phyloP scores from a whole-genome alignment of 306 rosid genomes.

The Alnus rubra region DNA sequence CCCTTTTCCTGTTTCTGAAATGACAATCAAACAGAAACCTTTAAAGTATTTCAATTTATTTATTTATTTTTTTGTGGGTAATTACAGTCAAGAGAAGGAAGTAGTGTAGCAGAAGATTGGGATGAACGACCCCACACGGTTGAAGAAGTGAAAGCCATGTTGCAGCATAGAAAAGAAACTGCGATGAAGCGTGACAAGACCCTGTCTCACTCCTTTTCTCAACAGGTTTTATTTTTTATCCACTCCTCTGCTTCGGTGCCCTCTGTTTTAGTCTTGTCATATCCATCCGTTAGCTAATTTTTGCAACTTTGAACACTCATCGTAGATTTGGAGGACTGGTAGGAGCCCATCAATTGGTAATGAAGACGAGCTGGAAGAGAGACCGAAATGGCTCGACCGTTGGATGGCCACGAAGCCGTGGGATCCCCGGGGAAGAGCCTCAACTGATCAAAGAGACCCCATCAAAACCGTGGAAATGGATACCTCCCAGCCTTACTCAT shows the following conservation, averaged over 20 bases:
- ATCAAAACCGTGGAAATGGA: slow-evolving; percentile 86
- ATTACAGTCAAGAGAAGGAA: slow-evolving; percentile 75
- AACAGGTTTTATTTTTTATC: slow-evolving; percentile 55
- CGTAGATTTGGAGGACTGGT: slow-evolving; percentile 65
- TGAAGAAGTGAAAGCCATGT: slow-evolving; percentile 94
- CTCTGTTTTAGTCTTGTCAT: slow-evolving; percentile 8
- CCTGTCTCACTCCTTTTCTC: slow-evolving; percentile 77
- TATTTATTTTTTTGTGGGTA: not conserved
- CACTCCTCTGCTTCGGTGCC: not conserved
- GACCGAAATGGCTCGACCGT: slow-evolving; percentile 75
- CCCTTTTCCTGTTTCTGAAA: slow-evolving; percentile 25
- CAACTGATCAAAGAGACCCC: slow-evolving; percentile 83
- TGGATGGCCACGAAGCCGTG: slow-evolving; percentile 89
- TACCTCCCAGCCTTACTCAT: slow-evolving; percentile 79
- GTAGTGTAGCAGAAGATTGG: slow-evolving; percentile 88
- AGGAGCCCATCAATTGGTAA: slow-evolving; percentile 82
- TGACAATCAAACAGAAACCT: slow-evolving; percentile 23
- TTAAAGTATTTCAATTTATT: not conserved
- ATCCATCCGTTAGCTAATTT: slow-evolving; percentile 21
- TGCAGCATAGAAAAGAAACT: slow-evolving; percentile 73
- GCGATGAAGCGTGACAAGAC: slow-evolving; percentile 79
- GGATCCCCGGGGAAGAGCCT: slow-evolving; percentile 82
- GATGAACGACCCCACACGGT: slow-evolving; percentile 84
- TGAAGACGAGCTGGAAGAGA: slow-evolving; percentile 76
- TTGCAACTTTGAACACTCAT: slow-evolving; percentile 2